phyloP scores from a whole-genome alignment of 169 alveolate genomes.

The Babesia bovis region DNA sequence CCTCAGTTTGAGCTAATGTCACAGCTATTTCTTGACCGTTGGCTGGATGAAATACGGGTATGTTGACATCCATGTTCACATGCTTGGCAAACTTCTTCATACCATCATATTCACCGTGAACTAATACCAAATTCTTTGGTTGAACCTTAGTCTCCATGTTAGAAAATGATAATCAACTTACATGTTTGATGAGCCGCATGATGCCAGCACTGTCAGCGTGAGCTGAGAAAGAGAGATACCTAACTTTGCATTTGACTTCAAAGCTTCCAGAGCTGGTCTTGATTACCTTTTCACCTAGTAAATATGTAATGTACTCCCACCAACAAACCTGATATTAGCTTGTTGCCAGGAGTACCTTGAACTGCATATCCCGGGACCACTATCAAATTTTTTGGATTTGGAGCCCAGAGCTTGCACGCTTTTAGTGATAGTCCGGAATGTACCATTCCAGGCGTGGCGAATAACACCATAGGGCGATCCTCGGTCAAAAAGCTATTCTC shows the following conservation, averaged over 20 bases:
- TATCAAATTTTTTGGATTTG: slow-evolving; percentile 90
- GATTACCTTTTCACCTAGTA: slow-evolving; percentile 55
- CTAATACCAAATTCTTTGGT: slow-evolving; percentile 91
- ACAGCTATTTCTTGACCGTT: slow-evolving; percentile 50
- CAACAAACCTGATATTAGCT: slow-evolving; percentile 87
- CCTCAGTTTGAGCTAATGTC: background rate
- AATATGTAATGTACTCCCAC: slow-evolving; percentile 21
- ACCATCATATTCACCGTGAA: slow-evolving; percentile 97
- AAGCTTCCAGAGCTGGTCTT: slow-evolving; percentile 61
- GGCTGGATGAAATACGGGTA: slow-evolving; percentile 62
- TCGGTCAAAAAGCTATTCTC: slow-evolving; percentile 86
- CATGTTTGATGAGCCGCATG: slow-evolving; percentile 82
- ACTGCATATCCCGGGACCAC: slow-evolving; percentile 98
- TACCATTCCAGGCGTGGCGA: slow-evolving; percentile 99
- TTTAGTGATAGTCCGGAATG: slow-evolving; percentile 95
- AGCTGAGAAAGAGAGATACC: slow-evolving; percentile 95
- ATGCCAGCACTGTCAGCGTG: slow-evolving; percentile 99
- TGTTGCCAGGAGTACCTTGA: slow-evolving; percentile 97
- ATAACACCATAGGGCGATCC: slow-evolving; percentile 95
- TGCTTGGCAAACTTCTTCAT: slow-evolving; percentile 88
- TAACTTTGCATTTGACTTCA: slow-evolving; percentile 90
- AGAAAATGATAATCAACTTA: slow-evolving; percentile 49
- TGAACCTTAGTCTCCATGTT: slow-evolving; percentile 61
- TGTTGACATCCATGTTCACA: slow-evolving; percentile 37
- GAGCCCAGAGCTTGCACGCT: slow-evolving; percentile 95